Evolutionary conservation across 2,329 filamentous ascomycete genomes (phyloP), one percentile per base, ranked within the genome.

Genomic region (Talaromyces sp.): DNA sequence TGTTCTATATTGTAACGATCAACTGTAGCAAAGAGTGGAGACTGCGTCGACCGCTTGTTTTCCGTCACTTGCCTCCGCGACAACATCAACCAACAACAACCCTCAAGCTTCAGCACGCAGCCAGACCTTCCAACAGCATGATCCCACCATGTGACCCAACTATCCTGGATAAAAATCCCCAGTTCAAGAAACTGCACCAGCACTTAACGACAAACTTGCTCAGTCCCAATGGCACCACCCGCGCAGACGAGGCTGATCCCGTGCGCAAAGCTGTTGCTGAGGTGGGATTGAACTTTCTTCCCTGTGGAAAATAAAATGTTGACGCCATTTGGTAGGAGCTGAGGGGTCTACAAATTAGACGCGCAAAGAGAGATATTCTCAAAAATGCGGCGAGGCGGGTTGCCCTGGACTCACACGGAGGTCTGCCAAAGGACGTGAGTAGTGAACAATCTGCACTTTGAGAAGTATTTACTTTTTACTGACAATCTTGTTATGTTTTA

Each of bases 131-230:
- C 58, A 59, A 54, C 56, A 69, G 58, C 55, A 80, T 80, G 78
- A 74, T 80, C 10, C 77, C 77, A 42, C 75, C 76, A 53, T 75
- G 75, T 52, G 73, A 78, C 47, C 72, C 72, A 5, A 66, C 68
- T 27, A 72, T 77, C 57, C 70, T 79, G 25, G 70, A 73, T 30
- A 69, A 70, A 7, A 79, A 80, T 58, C 75, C 77, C 8, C 71
- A 75, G 56, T 80, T 80, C 57, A 76, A 78, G 63, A 71, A 69
- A 51, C 65, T 79, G 9, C 76, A 79, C 63, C 71, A 75, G 51
- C 70, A 76, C 44, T 55, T 80, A 2, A 78, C 75, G 2, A 71
- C 66, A 0, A 67, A 70, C 9, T 51, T 78, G 2, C 67, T 80
- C 30, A 74, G 75, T 53, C 65, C 71, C 0, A 77, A 80, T 72